Evolutionary conservation across 176 grass and related monocot genomes (phyloP), one percentile per base, ranked within the genome.

Genomic region (Chrysopogon serrulatus): DNA sequence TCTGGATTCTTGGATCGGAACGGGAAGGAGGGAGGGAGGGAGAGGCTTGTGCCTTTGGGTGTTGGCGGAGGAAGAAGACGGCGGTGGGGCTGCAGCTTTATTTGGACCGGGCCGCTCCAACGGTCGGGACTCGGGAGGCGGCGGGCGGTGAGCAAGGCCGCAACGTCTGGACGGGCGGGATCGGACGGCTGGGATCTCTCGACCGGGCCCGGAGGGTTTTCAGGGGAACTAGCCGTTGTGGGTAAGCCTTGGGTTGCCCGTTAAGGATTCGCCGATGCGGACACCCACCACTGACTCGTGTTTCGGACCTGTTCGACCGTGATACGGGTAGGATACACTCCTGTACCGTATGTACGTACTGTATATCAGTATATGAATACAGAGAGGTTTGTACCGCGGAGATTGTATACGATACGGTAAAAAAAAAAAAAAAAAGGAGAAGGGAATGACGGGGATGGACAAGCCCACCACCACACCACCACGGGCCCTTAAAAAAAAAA

Each of bases 151-250:
- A 34, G 1, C 37, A 35, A 39, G 12, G 57, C 24, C 24, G 21
- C 85, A 75, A 75, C 93, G 83, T 86, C 85, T 4, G 35, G 5
- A 79, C 4, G 30, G 36, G 44, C 3, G 47, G 14, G 71, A 84
- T 74, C 53, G 6, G 37, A 91, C 88, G 94, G 91, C 67, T 83
- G 2, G 10, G 83, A 91, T 86, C n/a, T n/a, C n/a, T n/a, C 31
- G 41, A 30, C 16, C 16, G 17, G n/a, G 2, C 2, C 14, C 31
- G 24, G 27, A 15, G 28, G 12, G 13, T 9, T 41, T 10, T 15
- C 2, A 1, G 15, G 10, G 15, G 16, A 85, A 71, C 63, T 88
- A 96, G 94, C 94, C 94, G 94, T 93, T 96, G 44, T 45, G 67
- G 49, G 24, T 44, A 56, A 18, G 59, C 5, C 6, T 32, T 21